phyloP scores from a whole-genome alignment of 176 grass and related monocot species.

The Triticum dicoccoides region DNA sequence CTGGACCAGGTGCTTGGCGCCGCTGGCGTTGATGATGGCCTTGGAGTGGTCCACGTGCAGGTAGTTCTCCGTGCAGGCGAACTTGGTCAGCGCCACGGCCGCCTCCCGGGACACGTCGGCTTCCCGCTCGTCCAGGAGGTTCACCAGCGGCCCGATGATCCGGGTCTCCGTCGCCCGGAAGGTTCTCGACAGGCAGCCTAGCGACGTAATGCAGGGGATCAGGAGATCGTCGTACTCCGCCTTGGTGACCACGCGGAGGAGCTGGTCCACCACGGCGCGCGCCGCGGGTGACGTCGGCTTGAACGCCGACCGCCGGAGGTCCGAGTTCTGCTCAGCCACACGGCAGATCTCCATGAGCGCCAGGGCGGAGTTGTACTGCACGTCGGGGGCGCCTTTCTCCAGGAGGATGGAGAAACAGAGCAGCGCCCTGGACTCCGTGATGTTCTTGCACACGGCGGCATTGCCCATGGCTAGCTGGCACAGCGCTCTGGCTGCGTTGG shows the following conservation, averaged over 20 bases:
- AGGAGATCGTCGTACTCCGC: conserved; percentile 78
- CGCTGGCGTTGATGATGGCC: conserved; percentile 66
- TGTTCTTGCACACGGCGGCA: conserved; percentile 80
- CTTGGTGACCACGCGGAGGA: conserved; percentile 71
- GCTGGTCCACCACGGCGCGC: conserved; percentile 79
- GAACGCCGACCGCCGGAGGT: conserved; percentile 80
- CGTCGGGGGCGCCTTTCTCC: conserved; percentile 58
- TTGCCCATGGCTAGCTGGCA: conserved; percentile 73
- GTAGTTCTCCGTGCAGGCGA: conserved; percentile 76
- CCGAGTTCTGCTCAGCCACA: conserved; percentile 62
- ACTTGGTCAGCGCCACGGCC: conserved; percentile 56
- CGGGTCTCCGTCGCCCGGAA: conserved; percentile 88
- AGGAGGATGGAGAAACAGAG: conserved; percentile 80
- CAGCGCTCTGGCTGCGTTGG: conserved; percentile 71
- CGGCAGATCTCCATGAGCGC: conserved; percentile 82
- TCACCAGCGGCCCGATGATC: conserved; percentile 72
- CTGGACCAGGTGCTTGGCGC: conserved; percentile 88
- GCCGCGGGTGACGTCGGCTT: conserved; percentile 82
- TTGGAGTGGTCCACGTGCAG: conserved; percentile 86
- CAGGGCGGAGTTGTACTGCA: conserved; percentile 74
- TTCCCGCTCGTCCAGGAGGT: conserved; percentile 76
- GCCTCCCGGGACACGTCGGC: conserved; percentile 52
- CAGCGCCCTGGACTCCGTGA: conserved; percentile 84
- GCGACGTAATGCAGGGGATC: conserved; percentile 59
- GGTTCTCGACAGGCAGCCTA: conserved; percentile 86